Base-by-base conservation (phyloP, 1,139 yeast species). In the Saccharomyces hybrid region DNA sequence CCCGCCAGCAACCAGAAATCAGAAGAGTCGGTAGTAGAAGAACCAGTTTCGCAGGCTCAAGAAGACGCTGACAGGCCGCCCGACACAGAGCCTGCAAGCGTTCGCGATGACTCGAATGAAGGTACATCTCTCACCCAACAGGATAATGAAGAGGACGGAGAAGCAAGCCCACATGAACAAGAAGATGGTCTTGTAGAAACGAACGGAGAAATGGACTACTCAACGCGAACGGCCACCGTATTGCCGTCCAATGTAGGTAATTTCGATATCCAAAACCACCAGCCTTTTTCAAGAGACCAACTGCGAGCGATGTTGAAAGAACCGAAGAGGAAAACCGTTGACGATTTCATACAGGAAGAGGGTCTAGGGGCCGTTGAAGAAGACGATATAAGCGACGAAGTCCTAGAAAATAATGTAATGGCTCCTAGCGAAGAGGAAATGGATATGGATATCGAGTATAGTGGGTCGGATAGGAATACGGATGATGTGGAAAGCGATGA, bases 401-500 rank as follows among this genome's bases (percentile, higher is more conserved):
- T 34, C 2, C 42, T 34, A 4, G 42, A 34, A 34, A 34, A 34
- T 14, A 34, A 34, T 14, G 9, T 14, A 34, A 34, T 11, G 14
- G 42, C 14, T 3, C 42, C 42, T 7, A 19, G 14, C 19, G 14
- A 34, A 14, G 42, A 4, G 42, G 21, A 34, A 34, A 34, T 8
- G 16, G 42, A 34, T 14, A 14, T 34, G 16, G 42, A 34, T 14
- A 14, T 34, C 16, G 42, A 34, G 19, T 34, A 34, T 16, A 34
- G 42, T 16, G 48, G 44, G 19, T 26, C 44, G 24, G 52, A 44
- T 21, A 51, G 54, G 3, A 57, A 56, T 16, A 52, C 52, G 12
- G 56, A 58, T 1, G 83, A 78, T 47, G 75, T 81, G 0, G 83
- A 78, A 56, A 81, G 84, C 28, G 77, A 78, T 21, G 68, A 75